A percentile compares a stretch with the other conserved stretches of the same genome.
phyloP scores from a whole-genome alignment of 2,329 filamentous ascomycete species.

The Graphilbum ipis-grandicollis region DNA sequence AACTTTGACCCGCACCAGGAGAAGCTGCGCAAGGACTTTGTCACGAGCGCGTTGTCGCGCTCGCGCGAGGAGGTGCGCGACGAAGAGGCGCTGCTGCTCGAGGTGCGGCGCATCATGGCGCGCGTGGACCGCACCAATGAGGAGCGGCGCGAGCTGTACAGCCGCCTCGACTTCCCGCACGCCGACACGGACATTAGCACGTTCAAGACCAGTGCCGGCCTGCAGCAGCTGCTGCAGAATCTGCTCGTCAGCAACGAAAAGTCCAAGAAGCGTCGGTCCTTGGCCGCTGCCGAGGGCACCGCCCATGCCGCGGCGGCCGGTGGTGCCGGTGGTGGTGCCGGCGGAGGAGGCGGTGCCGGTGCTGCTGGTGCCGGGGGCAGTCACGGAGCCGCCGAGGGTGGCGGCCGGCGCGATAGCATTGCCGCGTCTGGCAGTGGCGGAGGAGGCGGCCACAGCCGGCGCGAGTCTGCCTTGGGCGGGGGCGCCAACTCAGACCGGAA shows the following conservation, averaged over 20 bases:
- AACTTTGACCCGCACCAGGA: constrained; percentile 76
- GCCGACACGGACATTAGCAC: constrained; percentile 51
- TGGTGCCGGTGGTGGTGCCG: constrained; percentile 9
- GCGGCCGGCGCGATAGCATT: constrained; percentile 35
- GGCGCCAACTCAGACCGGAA: background rate
- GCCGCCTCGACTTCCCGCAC: constrained; percentile 66
- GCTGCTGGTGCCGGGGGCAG: constrained; percentile 9
- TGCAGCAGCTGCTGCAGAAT: constrained; percentile 66
- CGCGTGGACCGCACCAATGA: constrained; percentile 74
- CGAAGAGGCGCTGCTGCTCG: constrained; percentile 74
- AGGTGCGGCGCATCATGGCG: constrained; percentile 81
- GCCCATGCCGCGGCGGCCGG: constrained; percentile 23
- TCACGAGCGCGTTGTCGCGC: constrained; percentile 59
- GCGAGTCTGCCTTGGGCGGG: constrained; percentile 5
- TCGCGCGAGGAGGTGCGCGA: constrained; percentile 80
- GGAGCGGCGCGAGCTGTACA: constrained; percentile 75
- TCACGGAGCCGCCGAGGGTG: constrained; percentile 16
- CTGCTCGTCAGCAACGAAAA: constrained; percentile 63
- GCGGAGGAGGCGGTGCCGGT: too few species aligned
- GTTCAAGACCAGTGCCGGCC: constrained; percentile 66
- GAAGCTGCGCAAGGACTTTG: constrained; percentile 66
- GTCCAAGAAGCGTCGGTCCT: constrained; percentile 69
- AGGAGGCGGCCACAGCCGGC: constrained; percentile 8
- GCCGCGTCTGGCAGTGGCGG: constrained; percentile 21
- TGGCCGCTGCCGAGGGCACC: constrained; percentile 40